Evolutionary conservation across 108 stramenopile species (phyloP), one percentile per base, ranked within the genome.

Genomic region (Nannochloropsis gaditana): DNA sequence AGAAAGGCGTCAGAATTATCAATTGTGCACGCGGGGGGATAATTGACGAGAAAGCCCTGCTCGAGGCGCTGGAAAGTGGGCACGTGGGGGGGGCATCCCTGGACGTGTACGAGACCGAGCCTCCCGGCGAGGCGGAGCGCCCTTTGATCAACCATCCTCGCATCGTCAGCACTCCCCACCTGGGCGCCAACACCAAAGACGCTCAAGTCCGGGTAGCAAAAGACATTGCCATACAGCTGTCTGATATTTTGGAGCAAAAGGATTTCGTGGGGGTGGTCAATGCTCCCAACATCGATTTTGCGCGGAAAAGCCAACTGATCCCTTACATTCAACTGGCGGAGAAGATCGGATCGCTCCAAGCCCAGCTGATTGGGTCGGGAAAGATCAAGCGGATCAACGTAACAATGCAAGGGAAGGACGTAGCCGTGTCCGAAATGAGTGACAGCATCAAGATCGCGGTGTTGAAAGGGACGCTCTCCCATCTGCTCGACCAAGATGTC

Each of bases 151-250:
- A 4, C 59, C 91, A 91, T 84, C 91, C 91, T 9, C 45, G 85
- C 44, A 89, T 91, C 41, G 86, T 91, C 21, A 85, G 87, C 88
- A 91, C 91, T 50, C 91, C 91, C 1, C 91, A 91, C 82, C 89
- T 91, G 17, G 91, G 91, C 47, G 91, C 91, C 21, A 90, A 89
- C 81, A 91, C 91, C 21, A 84, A 85, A 42, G 91, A 91, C 41
- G 91, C 91, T 21, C 91, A 91, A 89, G 90, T 89, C 73, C 89
- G 91, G 9, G 91, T 91, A 50, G 91, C 91, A 2, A 89, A 88
- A 87, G 90, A 90, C 82, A 91, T 91, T 50, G 91, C 90, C 17
- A 80, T 86, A 21, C 90, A 91, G 87, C 91, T 91, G 91, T 89
- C 89, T 59, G 90, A 91, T 79, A 90, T 91, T 21, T 89, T 91